These are phyloP conservation scores for Pythium rishiriense DNA, from an alignment of 352 stramenopile genomes.

Conservation along the genomic window DNA sequence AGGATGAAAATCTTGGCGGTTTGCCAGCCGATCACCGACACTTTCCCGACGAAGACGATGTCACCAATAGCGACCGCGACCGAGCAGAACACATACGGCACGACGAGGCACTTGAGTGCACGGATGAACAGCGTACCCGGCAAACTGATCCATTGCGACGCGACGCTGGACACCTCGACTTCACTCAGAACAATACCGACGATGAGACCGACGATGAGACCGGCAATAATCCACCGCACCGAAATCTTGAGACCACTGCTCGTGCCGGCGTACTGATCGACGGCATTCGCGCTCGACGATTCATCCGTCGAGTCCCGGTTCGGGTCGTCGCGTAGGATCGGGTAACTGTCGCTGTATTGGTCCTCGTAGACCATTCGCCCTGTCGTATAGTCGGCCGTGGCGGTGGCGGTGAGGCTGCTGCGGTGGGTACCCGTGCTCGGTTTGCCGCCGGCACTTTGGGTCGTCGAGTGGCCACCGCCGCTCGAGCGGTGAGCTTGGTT, in stretches of 20 bases:
- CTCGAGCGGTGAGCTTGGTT: background rate
- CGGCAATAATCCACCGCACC: constrained; percentile 49
- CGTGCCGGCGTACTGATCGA: constrained; percentile 38
- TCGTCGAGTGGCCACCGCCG: background rate
- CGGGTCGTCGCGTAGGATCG: constrained; percentile 15
- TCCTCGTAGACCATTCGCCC: background rate
- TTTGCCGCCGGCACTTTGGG: background rate
- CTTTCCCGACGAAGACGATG: constrained; percentile 69
- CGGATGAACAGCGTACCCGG: constrained; percentile 72
- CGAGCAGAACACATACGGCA: constrained; percentile 79
- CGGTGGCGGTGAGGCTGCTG: background rate
- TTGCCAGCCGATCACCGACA: constrained; percentile 60
- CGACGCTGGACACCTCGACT: constrained; percentile 38
- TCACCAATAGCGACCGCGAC: constrained; percentile 72
- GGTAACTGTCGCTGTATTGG: constrained; percentile 6
- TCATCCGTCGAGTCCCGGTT: background rate
- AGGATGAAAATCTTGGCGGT: constrained; percentile 61
- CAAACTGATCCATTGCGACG: constrained; percentile 52
- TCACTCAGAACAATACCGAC: constrained; percentile 47
- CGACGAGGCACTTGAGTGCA: constrained; percentile 64
- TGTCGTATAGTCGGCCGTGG: constrained; percentile 3
- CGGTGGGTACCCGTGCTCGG: background rate
- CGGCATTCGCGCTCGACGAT: background rate
- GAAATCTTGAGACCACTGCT: constrained; percentile 48
- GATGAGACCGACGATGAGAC: constrained; percentile 41